Evolutionary conservation across 2,329 filamentous ascomycete species (phyloP).

Genomic region (Trichoderma sp.): DNA sequence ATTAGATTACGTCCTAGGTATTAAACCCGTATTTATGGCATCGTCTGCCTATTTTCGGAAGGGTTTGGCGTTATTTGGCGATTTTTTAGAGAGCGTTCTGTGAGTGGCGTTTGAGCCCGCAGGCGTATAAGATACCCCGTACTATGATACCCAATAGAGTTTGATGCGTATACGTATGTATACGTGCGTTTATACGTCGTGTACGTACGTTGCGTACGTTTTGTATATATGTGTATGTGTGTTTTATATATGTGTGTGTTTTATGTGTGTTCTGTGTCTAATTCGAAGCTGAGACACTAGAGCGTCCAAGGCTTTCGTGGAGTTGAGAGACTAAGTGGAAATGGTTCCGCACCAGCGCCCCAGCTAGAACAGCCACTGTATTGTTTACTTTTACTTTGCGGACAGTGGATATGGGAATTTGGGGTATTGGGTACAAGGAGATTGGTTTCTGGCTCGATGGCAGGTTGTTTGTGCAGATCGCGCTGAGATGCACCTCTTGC

Average conservation of each 20-base stretch:
- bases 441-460: neutral
- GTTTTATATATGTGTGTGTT: conserved; percentile 22
- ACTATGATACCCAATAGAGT: conserved; percentile 29
- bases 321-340: neutral
- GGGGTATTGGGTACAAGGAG: neutral
- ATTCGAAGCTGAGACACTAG: neutral
- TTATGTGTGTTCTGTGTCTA: neutral
- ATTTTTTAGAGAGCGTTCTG: conserved; percentile 30
- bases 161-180: conserved; percentile 33
- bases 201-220: conserved; percentile 32
- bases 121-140: conserved; percentile 31
- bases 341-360: neutral
- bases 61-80: conserved; percentile 21
- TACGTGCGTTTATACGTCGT: conserved; percentile 36
- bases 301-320: neutral
- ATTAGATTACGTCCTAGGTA: conserved; percentile 28
- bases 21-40: conserved; percentile 27
- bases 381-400: neutral
- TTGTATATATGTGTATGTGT: conserved; percentile 33
- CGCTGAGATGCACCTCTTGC: neutral
- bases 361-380: neutral
- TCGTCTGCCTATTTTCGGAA: conserved; percentile 10
- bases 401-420: neutral
- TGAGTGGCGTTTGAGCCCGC: conserved; percentile 33
- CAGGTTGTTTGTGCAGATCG: neutral